These are phyloP conservation scores for Pseudogymnoascus sp. DNA, from an alignment of 2,329 filamentous ascomycete genomes.

Conservation along the genomic window DNA sequence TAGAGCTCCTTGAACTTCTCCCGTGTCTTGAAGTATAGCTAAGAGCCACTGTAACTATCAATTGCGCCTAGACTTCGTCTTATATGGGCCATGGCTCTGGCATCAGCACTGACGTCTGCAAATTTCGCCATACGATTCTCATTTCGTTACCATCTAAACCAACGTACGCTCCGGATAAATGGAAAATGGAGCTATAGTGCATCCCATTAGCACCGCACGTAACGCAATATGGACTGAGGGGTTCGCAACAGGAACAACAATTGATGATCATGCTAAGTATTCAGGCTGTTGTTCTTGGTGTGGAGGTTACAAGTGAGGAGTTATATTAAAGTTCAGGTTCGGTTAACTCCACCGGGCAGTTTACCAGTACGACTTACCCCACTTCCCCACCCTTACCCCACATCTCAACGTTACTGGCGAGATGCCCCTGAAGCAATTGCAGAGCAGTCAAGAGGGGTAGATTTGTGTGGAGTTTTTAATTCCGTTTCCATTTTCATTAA, in stretches of 20 bases:
- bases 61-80: not conserved
- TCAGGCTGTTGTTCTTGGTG: not conserved
- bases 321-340: not conserved
- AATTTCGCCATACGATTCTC: not conserved
- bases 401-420: not conserved
- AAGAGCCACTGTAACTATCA: not conserved
- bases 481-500: not conserved
- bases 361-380: not conserved
- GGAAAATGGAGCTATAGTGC: not conserved
- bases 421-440: not conserved
- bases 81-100: not conserved
- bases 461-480: not conserved
- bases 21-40: not conserved
- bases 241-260: not conserved
- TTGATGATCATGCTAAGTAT: not conserved
- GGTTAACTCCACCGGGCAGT: not conserved
- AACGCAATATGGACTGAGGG: constrained; percentile 1
- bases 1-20: not conserved
- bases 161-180: not conserved
- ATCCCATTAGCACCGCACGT: not conserved
- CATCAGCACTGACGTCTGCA: not conserved
- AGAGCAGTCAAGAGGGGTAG: not conserved
- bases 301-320: not conserved
- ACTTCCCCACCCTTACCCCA: constrained; percentile 6
- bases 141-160: not conserved